Evolutionary conservation across 108 stramenopile species (phyloP).

Genomic region (Cyclotella sp.): DNA sequence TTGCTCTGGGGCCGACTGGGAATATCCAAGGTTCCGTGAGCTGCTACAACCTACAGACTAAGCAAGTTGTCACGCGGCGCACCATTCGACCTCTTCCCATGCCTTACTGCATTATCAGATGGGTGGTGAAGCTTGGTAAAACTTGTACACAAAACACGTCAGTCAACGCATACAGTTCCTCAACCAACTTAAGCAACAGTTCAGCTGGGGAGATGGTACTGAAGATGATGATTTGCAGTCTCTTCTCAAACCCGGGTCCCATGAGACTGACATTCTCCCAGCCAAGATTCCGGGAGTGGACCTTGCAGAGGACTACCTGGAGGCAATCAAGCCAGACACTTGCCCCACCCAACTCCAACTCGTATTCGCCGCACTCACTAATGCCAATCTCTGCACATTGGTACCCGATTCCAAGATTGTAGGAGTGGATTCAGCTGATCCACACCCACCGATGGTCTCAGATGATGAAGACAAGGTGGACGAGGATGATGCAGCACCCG

Average conservation of each 20-base stretch:
- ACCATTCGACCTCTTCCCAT: neutral
- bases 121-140: neutral
- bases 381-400: neutral
- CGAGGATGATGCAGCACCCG: no score
- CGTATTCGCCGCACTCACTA: neutral
- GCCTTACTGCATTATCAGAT: neutral
- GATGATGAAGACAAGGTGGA: neutral
- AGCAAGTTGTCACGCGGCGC: neutral
- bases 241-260: no score
- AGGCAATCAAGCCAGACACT: no score
- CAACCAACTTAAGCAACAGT: no score
- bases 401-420: neutral
- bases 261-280: no score
- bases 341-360: no score
- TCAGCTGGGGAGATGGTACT: no score
- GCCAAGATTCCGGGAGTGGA: no score
- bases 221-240: no score
- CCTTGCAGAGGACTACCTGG: no score
- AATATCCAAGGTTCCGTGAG: slow-evolving; percentile 2
- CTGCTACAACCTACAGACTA: neutral
- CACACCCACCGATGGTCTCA: neutral
- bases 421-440: neutral
- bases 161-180: no score
- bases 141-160: no score
- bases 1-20: neutral